Conservation (phyloP, 2,329 filamentous ascomycete genomes). For the Ophiognomonia clavigignenti-juglandacearum region DNA sequence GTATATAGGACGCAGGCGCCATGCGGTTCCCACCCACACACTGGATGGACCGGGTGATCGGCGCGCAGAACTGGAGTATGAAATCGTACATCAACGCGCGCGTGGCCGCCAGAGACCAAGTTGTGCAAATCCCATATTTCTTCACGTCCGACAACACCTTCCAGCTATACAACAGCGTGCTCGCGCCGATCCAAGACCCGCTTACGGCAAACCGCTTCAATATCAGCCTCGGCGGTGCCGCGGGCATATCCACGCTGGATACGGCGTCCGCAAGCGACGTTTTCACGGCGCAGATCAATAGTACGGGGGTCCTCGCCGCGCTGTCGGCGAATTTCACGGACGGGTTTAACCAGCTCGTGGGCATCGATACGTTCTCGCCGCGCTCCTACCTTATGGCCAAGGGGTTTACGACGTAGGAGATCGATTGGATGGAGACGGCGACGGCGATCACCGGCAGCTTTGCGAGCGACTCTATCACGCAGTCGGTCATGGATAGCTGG, state of each 20-base stretch:
- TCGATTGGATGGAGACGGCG: slow-evolving; percentile 25
- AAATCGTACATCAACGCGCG: slow-evolving; percentile 20
- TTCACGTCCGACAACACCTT: slow-evolving; percentile 20
- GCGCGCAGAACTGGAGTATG: slow-evolving; percentile 18
- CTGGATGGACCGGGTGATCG: slow-evolving; percentile 24
- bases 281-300: no score
- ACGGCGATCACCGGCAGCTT: slow-evolving; percentile 22
- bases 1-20: slow-evolving; percentile 30
- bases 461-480: slow-evolving; percentile 20
- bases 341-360: slow-evolving; percentile 20
- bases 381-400: slow-evolving; percentile 20
- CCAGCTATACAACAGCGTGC: slow-evolving; percentile 17
- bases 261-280: no score
- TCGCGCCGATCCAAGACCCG: slow-evolving; percentile 8
- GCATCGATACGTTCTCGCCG: slow-evolving; percentile 19
- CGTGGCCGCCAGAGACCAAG: slow-evolving; percentile 10
- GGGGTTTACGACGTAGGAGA: slow-evolving; percentile 24
- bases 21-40: slow-evolving; percentile 34
- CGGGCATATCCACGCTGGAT: no score
- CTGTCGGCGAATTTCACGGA: slow-evolving; percentile 16
- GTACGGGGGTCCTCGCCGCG: no score
- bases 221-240: slow-evolving; percentile 13
- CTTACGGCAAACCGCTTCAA: slow-evolving; percentile 13
- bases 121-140: slow-evolving; percentile 18
- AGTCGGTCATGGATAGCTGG: slow-evolving; percentile 21